Base-by-base conservation (phyloP, 2,329 filamentous ascomycete species). In the Fusarium liriodendri region DNA sequence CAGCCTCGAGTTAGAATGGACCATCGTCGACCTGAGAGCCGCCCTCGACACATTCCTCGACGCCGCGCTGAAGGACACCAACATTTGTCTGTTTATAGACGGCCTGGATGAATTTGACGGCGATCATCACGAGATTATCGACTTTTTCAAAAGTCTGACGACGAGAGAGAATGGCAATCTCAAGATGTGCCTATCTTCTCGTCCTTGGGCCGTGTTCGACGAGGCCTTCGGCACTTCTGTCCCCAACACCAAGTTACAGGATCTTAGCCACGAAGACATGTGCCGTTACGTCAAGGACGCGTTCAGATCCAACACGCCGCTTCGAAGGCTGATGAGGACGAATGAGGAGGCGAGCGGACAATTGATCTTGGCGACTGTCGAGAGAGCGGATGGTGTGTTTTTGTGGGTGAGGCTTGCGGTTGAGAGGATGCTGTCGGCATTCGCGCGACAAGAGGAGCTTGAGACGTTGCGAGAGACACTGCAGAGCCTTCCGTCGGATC, bases 81-180 rank as follows among this genome's bases (percentile, higher is more conserved):
- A 73, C 11, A 67, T 81, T 5, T 81, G 80, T 4, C 62, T 78
- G 0, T 80, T 83, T 18, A 72, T 83, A 1, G 81, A 83, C 16
- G 81, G 81, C 0, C 70, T 83, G 1, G 80, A 82, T 27, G 81
- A 83, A 58, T 83, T 82, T 42, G 78, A 80, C 5, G 81, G 81
- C 1, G 69, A 82, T 4, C 77, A 81, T 16, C n/a, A 54, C 0
- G 63, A 69, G 2, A 74, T 83, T 1, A 77, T 82, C 2, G 42
- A 77, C 3, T 79, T 83, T 35, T 77, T 82, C 47, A 76, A 70
- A n/a, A 54, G 69, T 5, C 29, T 82, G 1, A 73, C 71, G 2
- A 35, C 52, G 8, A 73, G 71, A 13, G 25, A 70, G 0, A 68
- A 69, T 20, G 63, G 70, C 3, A 32, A 55, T 0, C 67, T 82